Evolutionary conservation across 768 basidiomycete genomes (phyloP), one percentile per base, ranked within the genome.

Genomic region (Agrocybe praecox): DNA sequence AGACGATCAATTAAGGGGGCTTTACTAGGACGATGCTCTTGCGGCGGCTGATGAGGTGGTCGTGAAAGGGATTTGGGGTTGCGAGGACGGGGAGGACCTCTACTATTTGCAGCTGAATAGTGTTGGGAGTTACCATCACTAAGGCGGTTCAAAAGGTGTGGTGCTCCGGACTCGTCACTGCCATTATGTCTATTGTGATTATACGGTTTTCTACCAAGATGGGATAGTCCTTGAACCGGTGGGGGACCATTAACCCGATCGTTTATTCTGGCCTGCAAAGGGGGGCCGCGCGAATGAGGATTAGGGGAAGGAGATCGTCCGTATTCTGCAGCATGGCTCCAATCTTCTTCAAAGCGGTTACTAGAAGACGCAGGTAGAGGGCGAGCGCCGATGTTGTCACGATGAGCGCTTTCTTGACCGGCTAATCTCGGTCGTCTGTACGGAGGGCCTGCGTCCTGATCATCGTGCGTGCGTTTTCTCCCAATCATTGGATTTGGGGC

Each of bases 271-370:
- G 2, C 11, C 14, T 8, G 17, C 46, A n/a, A 53, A 33, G 24
- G 36, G 19, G 9, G 7, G 58, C 62, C 58, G 10, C 12, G 19
- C 23, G 65, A 53, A 26, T 55, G 53, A 23, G 46, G 56, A 14
- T 65, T 64, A 23, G 66, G 66, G 8, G 68, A 58, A 10, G 66
- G 65, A 23, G 69, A 62, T 19, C 64, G 67, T 55, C 51, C 55
- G 56, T 63, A 65, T 17, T 36, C 53, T 46, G 64, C 64, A 24
- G 50, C 33, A 19, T 55, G 54, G 36, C 62, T 65, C 64, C 64
- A 65, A 24, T 63, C 64, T 8, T 60, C 60, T 14, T 45, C 47
- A 36, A 53, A 49, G 10, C 15, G 32, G 48, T 55, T 32, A 11
- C 44, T 11, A 29, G 44, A 17, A 40, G 43, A n/a, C 36, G 19